Evolutionary conservation across 805 yeast species (phyloP), one percentile per base, ranked within the genome.

Genomic region (Starmerella powellii): DNA sequence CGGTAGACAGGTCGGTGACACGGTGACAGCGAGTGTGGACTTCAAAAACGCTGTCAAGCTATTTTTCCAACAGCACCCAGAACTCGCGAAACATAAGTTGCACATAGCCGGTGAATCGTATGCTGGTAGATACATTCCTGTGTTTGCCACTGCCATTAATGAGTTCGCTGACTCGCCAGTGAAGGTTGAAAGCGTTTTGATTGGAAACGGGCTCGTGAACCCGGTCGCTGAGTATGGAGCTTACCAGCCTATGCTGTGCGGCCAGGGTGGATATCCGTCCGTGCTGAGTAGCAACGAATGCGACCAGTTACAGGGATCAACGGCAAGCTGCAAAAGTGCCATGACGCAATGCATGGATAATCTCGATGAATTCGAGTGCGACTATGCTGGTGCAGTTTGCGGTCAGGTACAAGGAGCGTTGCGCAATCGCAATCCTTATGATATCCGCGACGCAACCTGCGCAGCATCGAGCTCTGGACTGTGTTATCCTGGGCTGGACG

Each of bases 191-290:
- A 82, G 95, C 3, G 78, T 87, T 16, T 58, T 88, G 58, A 87
- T 87, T 56, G 97, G 97, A 48, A 87, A 87, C 60, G 96, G 97
- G 40, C 73, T 87, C 52, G 84, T 94, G 28, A 94, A 85, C 60
- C 80, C 94, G 3, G 66, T 80, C 45, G 70, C 73, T 34, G 95
- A 86, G 67, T 78, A 80, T 56, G 72, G 72, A 45, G 76, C 77
- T 61, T 86, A 84, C 58, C 75, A 80, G 61, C 94, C 93, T 50
- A 87, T 88, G 96, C 94, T 94, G 3, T 88, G 97, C 63, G 87
- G 94, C 38, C 60, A 72, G 50, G 93, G 94, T 47, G 94, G 94
- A 2, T 71, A 72, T 53, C 73, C 74, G 1, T 20, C 45, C 6
- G 44, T 32, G 27, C 38, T 54, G 19, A 42, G 42, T 19, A 17